These are phyloP conservation scores for Penicillium bovifimosum DNA, from an alignment of 495 filamentous ascomycete species.

Conservation along the genomic window DNA sequence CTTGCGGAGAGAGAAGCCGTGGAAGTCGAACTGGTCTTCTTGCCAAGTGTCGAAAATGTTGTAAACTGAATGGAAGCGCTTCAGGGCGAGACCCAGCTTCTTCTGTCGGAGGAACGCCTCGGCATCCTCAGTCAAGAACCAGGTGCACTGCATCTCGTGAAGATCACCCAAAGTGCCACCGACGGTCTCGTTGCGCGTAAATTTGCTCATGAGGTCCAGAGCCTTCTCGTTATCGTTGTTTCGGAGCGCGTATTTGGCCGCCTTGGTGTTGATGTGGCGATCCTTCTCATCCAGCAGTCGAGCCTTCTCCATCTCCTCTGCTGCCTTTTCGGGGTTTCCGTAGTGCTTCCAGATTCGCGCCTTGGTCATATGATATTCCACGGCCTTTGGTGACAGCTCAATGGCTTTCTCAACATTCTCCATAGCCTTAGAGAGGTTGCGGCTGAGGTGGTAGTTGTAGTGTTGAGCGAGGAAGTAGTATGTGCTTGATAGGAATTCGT, in stretches of 20 bases:
- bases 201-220: slow-evolving; percentile 84
- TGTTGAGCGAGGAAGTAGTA: slow-evolving; percentile 94
- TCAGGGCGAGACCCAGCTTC: slow-evolving; percentile 79
- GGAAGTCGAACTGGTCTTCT: slow-evolving; percentile 98
- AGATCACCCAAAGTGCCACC: slow-evolving; percentile 88
- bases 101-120: slow-evolving; percentile 81
- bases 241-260: slow-evolving; percentile 92
- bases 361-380: slow-evolving; percentile 93
- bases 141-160: slow-evolving; percentile 97
- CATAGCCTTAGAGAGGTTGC: slow-evolving; percentile 74
- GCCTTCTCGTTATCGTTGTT: slow-evolving; percentile 85
- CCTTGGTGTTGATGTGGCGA: slow-evolving; percentile 97
- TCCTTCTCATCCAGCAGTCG: slow-evolving; percentile 79
- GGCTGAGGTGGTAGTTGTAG: slow-evolving; percentile 87
- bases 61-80: slow-evolving; percentile 78
- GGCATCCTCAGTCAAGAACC: slow-evolving; percentile 94
- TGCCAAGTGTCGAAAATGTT: slow-evolving; percentile 97
- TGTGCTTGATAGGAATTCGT: slow-evolving; percentile 63
- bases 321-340: slow-evolving; percentile 73
- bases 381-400: slow-evolving; percentile 65
- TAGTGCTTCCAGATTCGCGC: slow-evolving; percentile 92
- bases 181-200: slow-evolving; percentile 84
- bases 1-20: slow-evolving; percentile 91
- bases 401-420: slow-evolving; percentile 78
- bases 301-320: slow-evolving; percentile 84